phyloP scores from a whole-genome alignment of 1,139 yeast genomes.

The Komagataea norvegica region DNA sequence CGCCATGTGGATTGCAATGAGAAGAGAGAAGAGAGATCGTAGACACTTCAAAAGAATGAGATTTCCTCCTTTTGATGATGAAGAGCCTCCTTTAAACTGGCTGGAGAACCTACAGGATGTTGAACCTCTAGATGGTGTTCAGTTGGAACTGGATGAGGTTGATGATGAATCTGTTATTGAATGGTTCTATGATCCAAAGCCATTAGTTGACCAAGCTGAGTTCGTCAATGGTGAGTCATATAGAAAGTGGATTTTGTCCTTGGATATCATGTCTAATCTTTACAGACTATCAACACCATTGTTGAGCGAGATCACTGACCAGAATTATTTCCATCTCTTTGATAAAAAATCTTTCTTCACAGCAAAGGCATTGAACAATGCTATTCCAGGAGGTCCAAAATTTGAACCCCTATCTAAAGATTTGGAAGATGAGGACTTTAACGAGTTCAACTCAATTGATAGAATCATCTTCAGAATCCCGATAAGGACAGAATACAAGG shows the following conservation, averaged over 20 bases:
- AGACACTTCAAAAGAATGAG: conserved; percentile 86
- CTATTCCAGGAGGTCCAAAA: conserved; percentile 94
- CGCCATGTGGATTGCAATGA: conserved; percentile 85
- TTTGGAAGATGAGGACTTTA: conserved; percentile 66
- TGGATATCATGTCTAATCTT: conserved; percentile 60
- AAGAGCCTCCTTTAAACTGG: conserved; percentile 89
- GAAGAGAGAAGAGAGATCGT: conserved; percentile 89
- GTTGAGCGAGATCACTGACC: conserved; percentile 45
- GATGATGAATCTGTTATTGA: conserved; percentile 58
- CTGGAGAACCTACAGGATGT: conserved; percentile 68
- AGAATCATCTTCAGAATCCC: conserved; percentile 77
- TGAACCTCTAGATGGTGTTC: conserved; percentile 68
- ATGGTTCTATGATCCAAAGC: conserved; percentile 80
- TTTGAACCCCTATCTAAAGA: conserved; percentile 85
- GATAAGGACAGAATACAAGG: conserved; percentile 73
- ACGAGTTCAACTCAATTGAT: conserved; percentile 87
- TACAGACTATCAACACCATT: conserved; percentile 67
- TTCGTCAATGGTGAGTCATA: conserved; percentile 76
- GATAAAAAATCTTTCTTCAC: conserved; percentile 77
- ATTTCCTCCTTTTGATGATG: conserved; percentile 96
- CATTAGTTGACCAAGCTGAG: conserved; percentile 53
- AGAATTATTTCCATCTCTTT: conserved; percentile 63
- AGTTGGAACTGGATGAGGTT: conserved; percentile 54
- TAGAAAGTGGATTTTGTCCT: conserved; percentile 61
- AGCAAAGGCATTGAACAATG: conserved; percentile 81